A percentile compares a stretch with the other conserved stretches of the same genome.
Evolutionary conservation across 352 stramenopile species (phyloP).

Genomic region (Globisporangium emineosum): DNA sequence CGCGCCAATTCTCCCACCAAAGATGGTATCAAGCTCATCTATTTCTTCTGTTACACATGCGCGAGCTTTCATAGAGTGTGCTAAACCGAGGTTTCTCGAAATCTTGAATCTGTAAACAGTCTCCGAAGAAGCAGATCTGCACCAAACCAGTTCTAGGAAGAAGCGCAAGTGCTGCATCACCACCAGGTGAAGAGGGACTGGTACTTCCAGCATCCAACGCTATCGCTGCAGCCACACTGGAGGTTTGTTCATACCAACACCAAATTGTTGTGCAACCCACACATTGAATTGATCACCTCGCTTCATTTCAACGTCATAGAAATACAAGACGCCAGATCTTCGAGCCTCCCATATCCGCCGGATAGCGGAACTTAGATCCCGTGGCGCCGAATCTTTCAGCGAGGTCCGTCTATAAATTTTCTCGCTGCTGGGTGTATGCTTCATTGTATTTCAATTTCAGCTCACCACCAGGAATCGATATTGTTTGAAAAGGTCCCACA

Average conservation of each 20-base stretch:
- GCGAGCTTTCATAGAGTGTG: neutral
- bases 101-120: constrained; percentile 21
- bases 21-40: constrained; percentile 38
- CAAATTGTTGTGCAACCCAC: too few relatives aligned
- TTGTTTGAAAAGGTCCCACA: constrained; percentile 5
- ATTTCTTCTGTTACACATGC: neutral
- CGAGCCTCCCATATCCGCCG: constrained; percentile 64
- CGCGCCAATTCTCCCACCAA: constrained; percentile 41
- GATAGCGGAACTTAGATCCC: constrained; percentile 51
- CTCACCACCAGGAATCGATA: neutral
- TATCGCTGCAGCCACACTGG: constrained; percentile 15
- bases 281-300: neutral
- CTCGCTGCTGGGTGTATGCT: neutral
- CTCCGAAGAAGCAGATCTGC: constrained; percentile 34
- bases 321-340: constrained; percentile 61
- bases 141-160: constrained; percentile 12
- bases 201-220: neutral
- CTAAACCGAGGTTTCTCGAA: neutral
- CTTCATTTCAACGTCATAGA: constrained; percentile 19
- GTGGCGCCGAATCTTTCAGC: constrained; percentile 30
- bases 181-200: neutral
- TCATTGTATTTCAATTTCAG: neutral
- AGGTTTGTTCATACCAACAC: constrained; percentile 24
- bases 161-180: constrained; percentile 22
- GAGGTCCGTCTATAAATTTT: constrained; percentile 15